phyloP scores from a whole-genome alignment of 768 basidiomycete species.

The Tylopilus cervinicoccineus region DNA sequence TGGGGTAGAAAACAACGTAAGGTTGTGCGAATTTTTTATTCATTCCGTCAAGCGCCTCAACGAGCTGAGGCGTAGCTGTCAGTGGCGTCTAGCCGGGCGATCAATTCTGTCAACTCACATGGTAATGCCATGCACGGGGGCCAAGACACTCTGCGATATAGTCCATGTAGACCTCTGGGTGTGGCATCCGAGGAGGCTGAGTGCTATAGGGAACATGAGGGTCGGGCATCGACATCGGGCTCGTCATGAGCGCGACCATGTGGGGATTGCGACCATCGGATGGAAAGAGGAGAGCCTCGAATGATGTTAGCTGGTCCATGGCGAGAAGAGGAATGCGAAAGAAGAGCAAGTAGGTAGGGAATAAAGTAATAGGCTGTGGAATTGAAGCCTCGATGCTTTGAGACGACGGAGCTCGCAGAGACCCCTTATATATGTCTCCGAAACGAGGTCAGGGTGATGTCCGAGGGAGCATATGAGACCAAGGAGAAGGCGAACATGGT shows the following conservation, averaged over 20 bases:
- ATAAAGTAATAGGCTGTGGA: constrained; percentile 16
- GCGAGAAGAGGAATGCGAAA: constrained; percentile 13
- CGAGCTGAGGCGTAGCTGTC: constrained; percentile 41
- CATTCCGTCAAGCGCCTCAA: constrained; percentile 78
- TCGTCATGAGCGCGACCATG: constrained; percentile 71
- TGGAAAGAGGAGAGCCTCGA: constrained; percentile 73
- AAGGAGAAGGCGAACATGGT: constrained; percentile 24
- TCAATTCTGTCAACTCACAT: constrained; percentile 41
- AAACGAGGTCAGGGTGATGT: constrained; percentile 41
- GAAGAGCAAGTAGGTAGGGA: constrained; percentile 17
- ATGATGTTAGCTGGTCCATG: constrained; percentile 66
- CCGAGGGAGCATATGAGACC: constrained; percentile 19
- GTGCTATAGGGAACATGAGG: constrained; percentile 44
- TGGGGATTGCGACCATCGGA: constrained; percentile 74
- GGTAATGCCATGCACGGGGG: constrained; percentile 66
- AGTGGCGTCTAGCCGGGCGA: constrained; percentile 17
- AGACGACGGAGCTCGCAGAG: constrained; percentile 17
- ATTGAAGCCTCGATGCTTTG: constrained; percentile 17
- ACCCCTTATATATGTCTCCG: constrained; percentile 27
- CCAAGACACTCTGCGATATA: constrained; percentile 74
- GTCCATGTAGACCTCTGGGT: constrained; percentile 85
- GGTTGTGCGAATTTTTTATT: constrained; percentile 72
- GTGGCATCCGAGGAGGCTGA: constrained; percentile 61
- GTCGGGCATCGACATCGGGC: constrained; percentile 44
- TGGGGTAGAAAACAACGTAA: constrained; percentile 79